phyloP scores from a whole-genome alignment of 2,329 filamentous ascomycete genomes.

The Orbilia quercus region DNA sequence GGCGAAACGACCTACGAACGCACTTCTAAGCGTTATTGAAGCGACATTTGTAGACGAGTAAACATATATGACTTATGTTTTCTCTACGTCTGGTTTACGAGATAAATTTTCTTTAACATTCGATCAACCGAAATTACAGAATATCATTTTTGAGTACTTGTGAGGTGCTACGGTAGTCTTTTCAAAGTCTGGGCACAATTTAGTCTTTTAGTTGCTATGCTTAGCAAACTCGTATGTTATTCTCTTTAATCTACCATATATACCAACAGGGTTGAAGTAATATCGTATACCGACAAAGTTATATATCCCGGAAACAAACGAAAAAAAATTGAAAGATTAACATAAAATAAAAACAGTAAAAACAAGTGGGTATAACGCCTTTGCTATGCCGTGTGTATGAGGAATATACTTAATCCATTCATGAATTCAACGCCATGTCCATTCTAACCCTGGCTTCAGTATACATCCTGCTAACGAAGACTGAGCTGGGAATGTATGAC shows the following conservation, averaged over 20 bases:
- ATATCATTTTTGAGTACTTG: too few species aligned
- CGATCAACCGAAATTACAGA: too few species aligned
- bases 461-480: constrained; percentile 8
- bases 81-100: constrained; percentile 35
- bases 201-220: too few species aligned
- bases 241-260: neutral
- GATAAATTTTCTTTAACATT: constrained; percentile 13
- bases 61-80: neutral
- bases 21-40: constrained; percentile 39
- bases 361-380: constrained; percentile 37
- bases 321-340: neutral
- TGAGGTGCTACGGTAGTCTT: too few species aligned
- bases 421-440: constrained; percentile 36
- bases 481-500: constrained; percentile 4
- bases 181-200: too few species aligned
- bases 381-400: constrained; percentile 48
- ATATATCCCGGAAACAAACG: too few species aligned
- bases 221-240: neutral
- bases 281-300: too few species aligned
- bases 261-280: too few species aligned
- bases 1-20: constrained; percentile 27
- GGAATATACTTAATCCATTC: constrained; percentile 15
- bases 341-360: constrained; percentile 11
- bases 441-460: constrained; percentile 21
- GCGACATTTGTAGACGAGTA: constrained; percentile 43